Conservation (phyloP, 192 early-diverging fungal species). For the Podila epicladia region DNA sequence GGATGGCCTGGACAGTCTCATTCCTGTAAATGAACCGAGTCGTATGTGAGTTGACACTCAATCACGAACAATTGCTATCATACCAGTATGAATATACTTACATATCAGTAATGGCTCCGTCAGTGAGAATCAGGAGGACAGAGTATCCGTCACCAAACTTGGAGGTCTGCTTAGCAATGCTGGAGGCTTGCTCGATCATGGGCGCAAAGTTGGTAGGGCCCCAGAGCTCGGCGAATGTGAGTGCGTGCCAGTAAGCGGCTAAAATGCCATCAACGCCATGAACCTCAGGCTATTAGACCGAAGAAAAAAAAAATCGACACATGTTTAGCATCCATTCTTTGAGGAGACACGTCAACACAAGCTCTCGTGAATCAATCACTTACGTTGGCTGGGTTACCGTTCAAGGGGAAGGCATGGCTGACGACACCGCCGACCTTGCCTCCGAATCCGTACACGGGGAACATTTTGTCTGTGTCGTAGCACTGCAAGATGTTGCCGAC, state of each 20-base stretch:
- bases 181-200: conserved; percentile 18
- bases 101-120: conserved; percentile 43
- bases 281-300: conserved; percentile 62
- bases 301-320: neutral
- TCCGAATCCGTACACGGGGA: conserved; percentile 68
- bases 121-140: conserved; percentile 29
- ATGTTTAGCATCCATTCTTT: neutral
- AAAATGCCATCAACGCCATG: conserved; percentile 61
- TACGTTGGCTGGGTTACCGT: conserved; percentile 44
- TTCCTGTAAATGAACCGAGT: conserved; percentile 27
- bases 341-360: neutral
- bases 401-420: conserved; percentile 60
- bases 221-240: conserved; percentile 49
- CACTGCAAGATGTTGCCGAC: conserved; percentile 61
- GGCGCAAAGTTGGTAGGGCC: conserved; percentile 70
- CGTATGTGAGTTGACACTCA: neutral
- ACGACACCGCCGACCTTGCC: conserved; percentile 52
- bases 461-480: conserved; percentile 61
- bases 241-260: conserved; percentile 50
- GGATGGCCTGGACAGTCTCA: conserved; percentile 55
- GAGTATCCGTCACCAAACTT: conserved; percentile 2
- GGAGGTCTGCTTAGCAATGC: conserved; percentile 7
- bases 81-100: neutral
- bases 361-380: neutral
- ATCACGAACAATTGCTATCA: neutral